These are phyloP conservation scores for Entoloma clypeatum DNA, from an alignment of 1,284 basidiomycete species.

Conservation along the genomic window DNA sequence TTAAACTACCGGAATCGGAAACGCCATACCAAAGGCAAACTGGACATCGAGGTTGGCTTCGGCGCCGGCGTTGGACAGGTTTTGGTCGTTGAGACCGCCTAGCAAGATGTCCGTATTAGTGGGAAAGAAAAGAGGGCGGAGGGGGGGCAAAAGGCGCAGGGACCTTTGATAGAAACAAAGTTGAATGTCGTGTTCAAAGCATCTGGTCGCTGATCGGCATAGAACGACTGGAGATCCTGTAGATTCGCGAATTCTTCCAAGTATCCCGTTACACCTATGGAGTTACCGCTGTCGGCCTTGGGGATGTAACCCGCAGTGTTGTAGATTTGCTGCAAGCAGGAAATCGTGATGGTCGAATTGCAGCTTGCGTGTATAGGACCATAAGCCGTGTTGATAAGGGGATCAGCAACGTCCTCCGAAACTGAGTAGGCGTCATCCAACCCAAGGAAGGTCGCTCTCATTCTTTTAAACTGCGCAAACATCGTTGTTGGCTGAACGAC, in stretches of 20 bases:
- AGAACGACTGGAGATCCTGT: slow-evolving; percentile 53
- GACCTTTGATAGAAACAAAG: slow-evolving; percentile 48
- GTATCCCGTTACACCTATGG: slow-evolving; percentile 56
- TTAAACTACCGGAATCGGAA: too few species aligned
- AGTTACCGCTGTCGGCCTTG: slow-evolving; percentile 36
- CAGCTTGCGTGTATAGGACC: slow-evolving; percentile 50
- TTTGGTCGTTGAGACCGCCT: slow-evolving; percentile 66
- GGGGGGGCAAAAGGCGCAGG: neutral
- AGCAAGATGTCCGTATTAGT: neutral
- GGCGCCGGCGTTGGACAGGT: slow-evolving; percentile 43
- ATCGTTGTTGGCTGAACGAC: slow-evolving; percentile 73
- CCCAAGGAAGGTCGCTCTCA: slow-evolving; percentile 41
- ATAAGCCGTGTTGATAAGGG: slow-evolving; percentile 29
- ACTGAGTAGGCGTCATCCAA: slow-evolving; percentile 19
- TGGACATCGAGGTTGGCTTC: slow-evolving; percentile 75
- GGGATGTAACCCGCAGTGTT: slow-evolving; percentile 44
- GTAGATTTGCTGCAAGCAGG: slow-evolving; percentile 49
- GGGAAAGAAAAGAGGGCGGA: neutral
- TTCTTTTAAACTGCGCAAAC: slow-evolving; percentile 51
- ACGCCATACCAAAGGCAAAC: too few species aligned
- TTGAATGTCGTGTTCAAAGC: slow-evolving; percentile 43
- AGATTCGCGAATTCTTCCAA: slow-evolving; percentile 52
- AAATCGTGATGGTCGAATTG: slow-evolving; percentile 45
- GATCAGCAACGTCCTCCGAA: slow-evolving; percentile 14
- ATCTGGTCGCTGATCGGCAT: slow-evolving; percentile 41